Base-by-base conservation (phyloP, 768 basidiomycete genomes). In the Lyophyllum semitale region DNA sequence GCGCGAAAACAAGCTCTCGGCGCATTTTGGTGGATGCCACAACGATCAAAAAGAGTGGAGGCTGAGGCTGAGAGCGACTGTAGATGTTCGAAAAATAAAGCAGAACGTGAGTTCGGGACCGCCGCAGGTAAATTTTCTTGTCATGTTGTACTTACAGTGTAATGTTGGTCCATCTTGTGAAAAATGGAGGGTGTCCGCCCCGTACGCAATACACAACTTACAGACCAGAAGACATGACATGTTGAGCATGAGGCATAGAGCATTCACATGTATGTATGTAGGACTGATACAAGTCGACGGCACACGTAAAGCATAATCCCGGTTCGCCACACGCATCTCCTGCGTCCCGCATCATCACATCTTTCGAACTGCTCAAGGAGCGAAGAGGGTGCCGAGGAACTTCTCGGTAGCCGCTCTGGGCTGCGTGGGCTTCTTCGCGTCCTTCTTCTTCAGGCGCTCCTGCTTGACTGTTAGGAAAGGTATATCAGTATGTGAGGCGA, bases 351-450 rank as follows among this genome's bases (percentile, higher is more conserved):
- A 45, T 22, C 4, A 26, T 49, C 48, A 27, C 25, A 42, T 55
- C 29, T 49, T 45, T 29, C n/a, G n/a, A 18, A 8, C n/a, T 22
- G 26, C 56, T 90, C 78, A 97, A 71, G 93, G 88, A 71, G 95
- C 89, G 63, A 91, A 87, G 68, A 98, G 83, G 59, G 81, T 91
- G 55, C 79, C 78, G 70, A 93, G 79, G 92, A 96, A 96, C 45
- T 83, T 81, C 74, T 92, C 85, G 69, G 89, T 87, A 57, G 93
- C 87, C 56, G 85, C 76, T 57, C 74, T 74, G 52, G 77, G 75
- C 59, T 77, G 73, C 73, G 87, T 87, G 69, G 81, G 72, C 78
- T 87, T 87, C 81, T 83, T 82, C 63, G 78, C 78, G 59, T 68
- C 76, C 71, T 84, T 84, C 75, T 81, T 79, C 71, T 86, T 85